Evolutionary conservation across 108 stramenopile genomes (phyloP), one percentile per base, ranked within the genome.

Genomic region (Nitzschia sp.): DNA sequence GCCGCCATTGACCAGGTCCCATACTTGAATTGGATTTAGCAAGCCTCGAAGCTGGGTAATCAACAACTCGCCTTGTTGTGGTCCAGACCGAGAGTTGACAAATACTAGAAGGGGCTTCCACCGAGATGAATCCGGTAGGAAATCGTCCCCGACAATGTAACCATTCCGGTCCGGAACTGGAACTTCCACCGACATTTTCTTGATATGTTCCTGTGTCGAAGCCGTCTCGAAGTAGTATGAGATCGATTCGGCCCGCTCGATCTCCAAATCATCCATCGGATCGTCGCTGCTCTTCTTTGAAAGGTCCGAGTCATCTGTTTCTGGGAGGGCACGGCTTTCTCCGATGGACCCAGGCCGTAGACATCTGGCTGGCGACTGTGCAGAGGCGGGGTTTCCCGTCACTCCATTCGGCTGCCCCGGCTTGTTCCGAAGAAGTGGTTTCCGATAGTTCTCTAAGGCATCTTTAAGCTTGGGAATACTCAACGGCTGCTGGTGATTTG

Each of bases 11-110:
- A 84, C 92, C 21, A 96, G 67, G 63, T 96, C 96, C 87, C 91
- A 94, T 9, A 96, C 83, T 80, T 96, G 96, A 53, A 92, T 88
- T 3, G 92, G 92, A 76, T 94, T 94, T 46, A 96, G 54, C 19
- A 94, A 56, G 2, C 87, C 79, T 25, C 86, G 80, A 32, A 96
- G 77, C 71, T 96, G 95, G 9, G 80, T 77, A 44, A 91, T 84
- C 8, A 96, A 52, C 8, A 96, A 63, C 11, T 89, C 70, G 2
- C 96, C 96, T 44, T 94, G 89, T 36, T 93, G 92, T 11, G 89
- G 76, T 15, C 96, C 96, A 15, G 88, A 87, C 26, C 89, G 83
- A 13, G 82, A 79, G 45, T 96, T 94, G 53, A 96, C 93, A 80
- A 96, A 96, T 9, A 92, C 96, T 33, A 94, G 66, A 19, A 96